A percentile compares a stretch with the other conserved stretches of the same genome.
Conservation (phyloP, 2,329 filamentous ascomycete genomes). For the Monosporascus sp. region DNA sequence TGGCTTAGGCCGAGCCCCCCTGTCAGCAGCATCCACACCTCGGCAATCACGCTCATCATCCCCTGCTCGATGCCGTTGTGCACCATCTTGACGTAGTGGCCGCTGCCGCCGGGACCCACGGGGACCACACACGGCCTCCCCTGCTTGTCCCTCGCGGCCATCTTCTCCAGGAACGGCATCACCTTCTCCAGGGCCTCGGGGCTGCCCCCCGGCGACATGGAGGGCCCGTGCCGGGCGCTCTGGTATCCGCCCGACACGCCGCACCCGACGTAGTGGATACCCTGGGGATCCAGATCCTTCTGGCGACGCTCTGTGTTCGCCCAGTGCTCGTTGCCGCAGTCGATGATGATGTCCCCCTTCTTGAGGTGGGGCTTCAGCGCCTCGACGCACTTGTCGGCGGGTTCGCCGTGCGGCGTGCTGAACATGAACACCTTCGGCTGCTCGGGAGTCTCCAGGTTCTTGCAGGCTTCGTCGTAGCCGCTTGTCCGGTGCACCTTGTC, state of each 20-base stretch:
- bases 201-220: conserved; percentile 61
- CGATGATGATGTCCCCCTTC: conserved; percentile 60
- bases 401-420: conserved; percentile 41
- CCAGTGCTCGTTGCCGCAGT: conserved; percentile 65
- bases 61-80: conserved; percentile 71
- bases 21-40: conserved; percentile 60
- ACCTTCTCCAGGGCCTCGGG: conserved; percentile 50
- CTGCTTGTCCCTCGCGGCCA: conserved; percentile 57
- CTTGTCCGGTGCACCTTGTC: conserved; percentile 25
- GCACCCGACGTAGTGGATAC: conserved; percentile 61
- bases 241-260: conserved; percentile 68
- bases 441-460: conserved; percentile 31
- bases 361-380: conserved; percentile 41
- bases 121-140: conserved; percentile 55
- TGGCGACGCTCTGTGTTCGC: conserved; percentile 59
- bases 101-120: conserved; percentile 57
- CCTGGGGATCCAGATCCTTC: conserved; percentile 46
- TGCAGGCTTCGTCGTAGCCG: conserved; percentile 45
- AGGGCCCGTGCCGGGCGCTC: conserved; percentile 58
- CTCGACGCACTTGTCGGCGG: conserved; percentile 33
- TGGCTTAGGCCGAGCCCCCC: conserved; percentile 51
- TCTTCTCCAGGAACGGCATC: conserved; percentile 54
- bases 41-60: conserved; percentile 59
- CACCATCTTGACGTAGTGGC: conserved; percentile 72
- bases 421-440: conserved; percentile 45